Base-by-base conservation (phyloP, 2,329 filamentous ascomycete genomes). In the Huntiella bhutanensis region DNA sequence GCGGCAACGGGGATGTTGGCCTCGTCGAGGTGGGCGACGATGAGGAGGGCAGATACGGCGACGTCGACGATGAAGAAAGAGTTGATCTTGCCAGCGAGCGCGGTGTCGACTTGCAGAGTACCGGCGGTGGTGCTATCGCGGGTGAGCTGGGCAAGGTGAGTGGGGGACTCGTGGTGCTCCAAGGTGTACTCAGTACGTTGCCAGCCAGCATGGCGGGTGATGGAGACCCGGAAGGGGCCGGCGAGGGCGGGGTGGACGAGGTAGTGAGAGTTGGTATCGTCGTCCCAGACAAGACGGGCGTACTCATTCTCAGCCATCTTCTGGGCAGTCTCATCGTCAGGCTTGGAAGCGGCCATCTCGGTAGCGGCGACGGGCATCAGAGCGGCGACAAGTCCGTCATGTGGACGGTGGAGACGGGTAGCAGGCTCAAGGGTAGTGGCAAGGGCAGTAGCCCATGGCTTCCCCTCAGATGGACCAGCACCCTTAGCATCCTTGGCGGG, bases 201-300 rank as follows among this genome's bases (percentile, higher is more conserved):
- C 69, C 71, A 77, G 1, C 72, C 68, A 1, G 72, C 68, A 17
- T 66, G 70, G 13, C 73, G 67, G 57, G 73, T 69, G 40, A 78
- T 63, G 1, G 70, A 68, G 33, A 79, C 64, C 57, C 71, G 69
- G 56, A 80, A 80, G 0, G 75, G 75, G 37, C 71, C 70, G n/a
- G 71, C 69, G 13, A 79, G 64, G 0, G 73, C 70, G 2, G 73
- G 73, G 56, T 79, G 75, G 22, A 71, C 73, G n/a, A 80, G 64
- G 57, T 73, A 80, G 58, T 77, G 69, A 53, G 63, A 69, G 4
- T 61, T 58, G 48, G 64, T 69, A 55, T 80, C 75, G 28, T 72
- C 70, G 55, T 80, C 75, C 72, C 78, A 85, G n/a, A 82, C 73
- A 2, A 87, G 69, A 2, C 77, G 69, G 17, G 75, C 81, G 53